Percentiles rank a stretch among this genome's conserved stretches.
Conservation (phyloP, 345 rosid genomes). For the Eutrema japonicum region DNA sequence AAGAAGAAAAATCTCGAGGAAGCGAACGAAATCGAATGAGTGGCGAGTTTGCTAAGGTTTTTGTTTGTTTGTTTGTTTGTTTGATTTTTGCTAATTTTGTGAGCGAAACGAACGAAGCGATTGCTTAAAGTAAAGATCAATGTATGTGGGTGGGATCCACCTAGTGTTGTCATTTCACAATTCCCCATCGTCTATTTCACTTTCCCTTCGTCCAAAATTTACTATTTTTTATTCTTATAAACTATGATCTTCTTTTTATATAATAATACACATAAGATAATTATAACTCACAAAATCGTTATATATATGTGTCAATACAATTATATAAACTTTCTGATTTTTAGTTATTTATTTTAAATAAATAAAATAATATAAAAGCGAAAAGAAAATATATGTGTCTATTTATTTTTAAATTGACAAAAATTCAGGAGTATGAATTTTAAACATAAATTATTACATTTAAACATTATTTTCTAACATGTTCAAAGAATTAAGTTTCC, state of each 20-base stretch:
- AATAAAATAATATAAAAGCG: too few species aligned
- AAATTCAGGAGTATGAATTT: too few species aligned
- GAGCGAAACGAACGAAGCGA: conserved; percentile 33
- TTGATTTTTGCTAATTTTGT: conserved; percentile 2
- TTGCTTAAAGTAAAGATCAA: conserved; percentile 38
- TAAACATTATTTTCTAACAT: too few species aligned
- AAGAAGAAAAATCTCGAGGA: conserved; percentile 11
- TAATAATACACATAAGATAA: too few species aligned
- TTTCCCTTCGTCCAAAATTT: neutral
- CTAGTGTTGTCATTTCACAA: neutral
- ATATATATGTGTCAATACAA: too few species aligned
- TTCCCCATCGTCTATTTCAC: conserved; percentile 41
- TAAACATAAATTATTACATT: too few species aligned
- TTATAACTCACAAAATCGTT: too few species aligned
- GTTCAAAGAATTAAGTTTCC: too few species aligned
- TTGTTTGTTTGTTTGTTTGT: neutral
- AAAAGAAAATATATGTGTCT: too few species aligned
- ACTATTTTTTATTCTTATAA: neutral
- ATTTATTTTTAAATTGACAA: too few species aligned
- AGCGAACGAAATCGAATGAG: conserved; percentile 28
- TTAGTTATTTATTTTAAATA: too few species aligned
- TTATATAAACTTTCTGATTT: neutral
- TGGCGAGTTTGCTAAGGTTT: conserved; percentile 31
- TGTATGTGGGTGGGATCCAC: conserved; percentile 36
- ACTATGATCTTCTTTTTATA: neutral